phyloP scores from a whole-genome alignment of 805 yeast species.

The Yamadazyma insecticola region DNA sequence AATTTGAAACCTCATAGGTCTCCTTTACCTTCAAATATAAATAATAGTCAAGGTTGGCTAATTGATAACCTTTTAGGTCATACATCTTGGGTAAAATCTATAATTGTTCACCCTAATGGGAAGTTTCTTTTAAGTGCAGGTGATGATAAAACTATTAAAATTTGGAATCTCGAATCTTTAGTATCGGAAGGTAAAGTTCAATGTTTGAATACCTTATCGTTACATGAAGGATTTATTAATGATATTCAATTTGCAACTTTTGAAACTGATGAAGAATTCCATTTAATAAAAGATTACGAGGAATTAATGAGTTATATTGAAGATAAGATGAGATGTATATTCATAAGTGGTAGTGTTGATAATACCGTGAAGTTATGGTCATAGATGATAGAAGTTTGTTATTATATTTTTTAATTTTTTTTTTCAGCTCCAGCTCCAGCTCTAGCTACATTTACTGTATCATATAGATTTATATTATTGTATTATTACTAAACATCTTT shows the following conservation, averaged over 20 bases:
- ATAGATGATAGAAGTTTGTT: slow-evolving; percentile 2
- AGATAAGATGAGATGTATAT: slow-evolving; percentile 53
- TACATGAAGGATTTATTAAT: slow-evolving; percentile 77
- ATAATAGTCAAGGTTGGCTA: slow-evolving; percentile 57
- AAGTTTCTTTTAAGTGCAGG: slow-evolving; percentile 63
- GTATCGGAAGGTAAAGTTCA: slow-evolving; percentile 39
- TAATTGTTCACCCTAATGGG: slow-evolving; percentile 74
- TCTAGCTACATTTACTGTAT: no score
- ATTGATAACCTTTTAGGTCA: slow-evolving; percentile 66
- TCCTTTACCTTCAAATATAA: slow-evolving; percentile 47
- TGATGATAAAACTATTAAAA: slow-evolving; percentile 71
- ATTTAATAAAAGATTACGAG: slow-evolving; percentile 16
- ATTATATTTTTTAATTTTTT: no score
- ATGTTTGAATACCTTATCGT: slow-evolving; percentile 45
- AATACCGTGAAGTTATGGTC: slow-evolving; percentile 53
- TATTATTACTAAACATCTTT: not conserved
- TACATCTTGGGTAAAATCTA: slow-evolving; percentile 77
- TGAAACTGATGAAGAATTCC: slow-evolving; percentile 7
- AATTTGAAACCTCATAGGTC: slow-evolving; percentile 47
- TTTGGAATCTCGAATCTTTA: slow-evolving; percentile 64
- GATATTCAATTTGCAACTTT: slow-evolving; percentile 53
- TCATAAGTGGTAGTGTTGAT: slow-evolving; percentile 65
- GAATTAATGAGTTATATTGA: slow-evolving; percentile 30
- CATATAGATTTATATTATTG: no score
- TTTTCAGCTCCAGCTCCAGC: no score